A percentile compares a stretch with the other conserved stretches of the same genome.
Evolutionary conservation across 331 rosid genomes (phyloP).

Genomic region (Acacia pycnantha): DNA sequence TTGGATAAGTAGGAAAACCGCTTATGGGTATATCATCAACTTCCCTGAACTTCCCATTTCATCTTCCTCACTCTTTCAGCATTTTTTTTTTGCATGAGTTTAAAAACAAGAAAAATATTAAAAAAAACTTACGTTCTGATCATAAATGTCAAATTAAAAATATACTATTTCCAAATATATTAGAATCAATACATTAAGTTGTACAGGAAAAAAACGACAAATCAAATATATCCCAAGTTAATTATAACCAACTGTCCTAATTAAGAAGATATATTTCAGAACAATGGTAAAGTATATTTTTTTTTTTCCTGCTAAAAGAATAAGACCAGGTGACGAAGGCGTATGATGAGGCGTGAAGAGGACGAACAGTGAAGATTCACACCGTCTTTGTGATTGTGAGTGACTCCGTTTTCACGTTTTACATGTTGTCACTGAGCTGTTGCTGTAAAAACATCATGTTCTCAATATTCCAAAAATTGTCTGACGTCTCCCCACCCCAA

Average conservation of each 20-base stretch:
- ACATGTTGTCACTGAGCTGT: conserved; percentile 51
- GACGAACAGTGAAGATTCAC: neutral
- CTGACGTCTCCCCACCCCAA: conserved; percentile 60
- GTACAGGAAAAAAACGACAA: neutral
- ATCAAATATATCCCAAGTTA: neutral
- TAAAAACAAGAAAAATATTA: neutral
- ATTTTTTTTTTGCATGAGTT: neutral
- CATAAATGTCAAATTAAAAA: neutral
- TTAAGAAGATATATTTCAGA: neutral
- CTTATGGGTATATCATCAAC: no score
- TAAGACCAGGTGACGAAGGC: neutral
- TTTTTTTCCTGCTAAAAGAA: neutral
- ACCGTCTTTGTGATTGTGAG: neutral
- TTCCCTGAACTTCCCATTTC: neutral
- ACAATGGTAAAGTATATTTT: neutral
- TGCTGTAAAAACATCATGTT: conserved; percentile 66
- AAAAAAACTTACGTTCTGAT: neutral
- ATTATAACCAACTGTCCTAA: neutral
- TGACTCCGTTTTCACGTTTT: neutral
- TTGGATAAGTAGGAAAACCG: no score
- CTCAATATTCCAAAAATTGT: conserved; percentile 64
- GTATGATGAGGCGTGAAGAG: neutral
- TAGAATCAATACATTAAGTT: neutral
- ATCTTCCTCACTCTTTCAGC: neutral
- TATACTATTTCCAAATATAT: neutral